Percentiles rank a stretch among this genome's conserved stretches.
Conservation (phyloP, 805 yeast species). For the Sugiyamaella mastotermitis region DNA sequence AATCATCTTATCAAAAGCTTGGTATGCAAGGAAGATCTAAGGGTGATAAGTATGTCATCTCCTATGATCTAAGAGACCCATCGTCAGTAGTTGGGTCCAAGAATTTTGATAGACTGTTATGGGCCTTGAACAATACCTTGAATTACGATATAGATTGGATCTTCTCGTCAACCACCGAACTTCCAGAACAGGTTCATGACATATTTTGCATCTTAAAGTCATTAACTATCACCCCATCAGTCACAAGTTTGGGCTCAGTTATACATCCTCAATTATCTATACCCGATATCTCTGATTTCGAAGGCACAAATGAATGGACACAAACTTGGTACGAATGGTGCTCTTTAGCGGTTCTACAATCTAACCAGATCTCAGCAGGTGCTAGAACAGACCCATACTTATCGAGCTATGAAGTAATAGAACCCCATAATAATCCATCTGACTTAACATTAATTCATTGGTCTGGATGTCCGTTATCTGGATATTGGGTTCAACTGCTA, state of each 20-base stretch:
- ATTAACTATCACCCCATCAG: too few relatives aligned
- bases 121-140: slow-evolving; percentile 19
- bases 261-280: too few relatives aligned
- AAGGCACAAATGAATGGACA: slow-evolving; percentile 18
- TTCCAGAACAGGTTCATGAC: too few relatives aligned
- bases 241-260: too few relatives aligned
- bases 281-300: too few relatives aligned
- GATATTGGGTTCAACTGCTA: too few relatives aligned
- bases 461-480: too few relatives aligned
- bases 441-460: slow-evolving; percentile 5
- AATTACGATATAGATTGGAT: too few relatives aligned
- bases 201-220: too few relatives aligned
- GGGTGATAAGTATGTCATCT: slow-evolving; percentile 11
- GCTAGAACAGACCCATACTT: slow-evolving; percentile 15
- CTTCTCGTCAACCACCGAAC: too few relatives aligned
- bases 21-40: slow-evolving; percentile 32
- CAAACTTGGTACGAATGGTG: slow-evolving; percentile 19
- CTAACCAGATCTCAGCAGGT: slow-evolving; percentile 12
- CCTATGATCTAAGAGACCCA: slow-evolving; percentile 13
- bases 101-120: slow-evolving; percentile 17
- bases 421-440: not conserved
- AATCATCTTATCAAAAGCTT: slow-evolving; percentile 28
- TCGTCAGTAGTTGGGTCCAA: slow-evolving; percentile 8
- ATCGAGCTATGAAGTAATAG: slow-evolving; percentile 15
- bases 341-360: slow-evolving; percentile 15